Evolutionary conservation across 2,329 filamentous ascomycete genomes (phyloP).

Genomic region (Beauveria brongniartii): DNA sequence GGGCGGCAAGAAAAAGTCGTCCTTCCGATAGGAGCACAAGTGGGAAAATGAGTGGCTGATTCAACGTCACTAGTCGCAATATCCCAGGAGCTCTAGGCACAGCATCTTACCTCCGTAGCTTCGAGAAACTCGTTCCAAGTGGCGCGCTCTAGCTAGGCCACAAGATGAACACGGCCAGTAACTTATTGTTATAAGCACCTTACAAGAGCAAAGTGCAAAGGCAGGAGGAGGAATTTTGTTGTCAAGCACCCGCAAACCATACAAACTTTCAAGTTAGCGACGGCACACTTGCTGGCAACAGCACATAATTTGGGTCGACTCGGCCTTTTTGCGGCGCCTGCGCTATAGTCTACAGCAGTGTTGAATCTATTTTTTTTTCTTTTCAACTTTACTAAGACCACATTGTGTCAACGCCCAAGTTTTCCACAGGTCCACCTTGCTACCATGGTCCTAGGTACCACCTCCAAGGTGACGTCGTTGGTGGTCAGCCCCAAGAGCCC

Average conservation of each 20-base stretch:
- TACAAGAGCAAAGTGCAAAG: no score
- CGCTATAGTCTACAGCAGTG: not conserved
- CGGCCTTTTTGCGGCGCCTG: not conserved
- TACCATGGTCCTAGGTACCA: not conserved
- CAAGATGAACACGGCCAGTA: not conserved
- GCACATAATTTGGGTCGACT: no score
- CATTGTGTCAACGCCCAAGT: not conserved
- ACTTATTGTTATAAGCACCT: no score
- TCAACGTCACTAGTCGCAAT: no score
- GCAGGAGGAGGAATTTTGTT: not conserved
- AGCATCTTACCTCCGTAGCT: no score
- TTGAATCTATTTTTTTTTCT: not conserved
- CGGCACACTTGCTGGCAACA: not conserved
- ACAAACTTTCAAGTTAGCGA: not conserved
- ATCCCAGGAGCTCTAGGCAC: no score
- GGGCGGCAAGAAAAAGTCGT: no score
- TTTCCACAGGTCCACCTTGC: not conserved
- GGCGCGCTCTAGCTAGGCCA: not conserved
- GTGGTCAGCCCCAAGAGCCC: not conserved
- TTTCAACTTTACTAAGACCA: not conserved
- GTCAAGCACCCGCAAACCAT: not conserved
- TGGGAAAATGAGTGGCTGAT: no score
- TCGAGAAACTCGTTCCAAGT: not conserved
- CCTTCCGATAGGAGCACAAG: not conserved
- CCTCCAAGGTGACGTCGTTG: conserved; percentile 2